phyloP scores from a whole-genome alignment of 2,329 filamentous ascomycete genomes.

The Meredithiella fracta region DNA sequence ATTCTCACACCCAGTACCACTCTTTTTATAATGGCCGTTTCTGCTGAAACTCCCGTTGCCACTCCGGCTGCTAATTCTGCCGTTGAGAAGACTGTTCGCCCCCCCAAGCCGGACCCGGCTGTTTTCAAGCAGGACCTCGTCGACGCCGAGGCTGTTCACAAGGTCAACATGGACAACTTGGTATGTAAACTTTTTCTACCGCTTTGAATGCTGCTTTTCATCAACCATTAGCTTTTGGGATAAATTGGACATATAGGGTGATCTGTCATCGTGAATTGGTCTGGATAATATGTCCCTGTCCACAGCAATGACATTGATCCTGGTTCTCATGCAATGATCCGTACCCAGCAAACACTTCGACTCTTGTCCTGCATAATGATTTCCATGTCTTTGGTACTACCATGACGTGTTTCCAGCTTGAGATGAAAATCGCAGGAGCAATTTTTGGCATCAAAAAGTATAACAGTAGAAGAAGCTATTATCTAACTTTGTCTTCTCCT shows the following conservation, averaged over 20 bases:
- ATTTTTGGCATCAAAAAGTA: not conserved
- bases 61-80: slow-evolving; percentile 30
- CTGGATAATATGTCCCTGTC: not conserved
- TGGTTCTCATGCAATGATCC: not conserved
- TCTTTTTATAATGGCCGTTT: slow-evolving; percentile 17
- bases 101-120: slow-evolving; percentile 75
- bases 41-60: slow-evolving; percentile 30
- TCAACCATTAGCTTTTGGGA: not conserved
- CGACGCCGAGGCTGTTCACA: slow-evolving; percentile 74
- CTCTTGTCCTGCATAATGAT: not conserved
- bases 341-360: not conserved
- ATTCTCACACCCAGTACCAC: not conserved
- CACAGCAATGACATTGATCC: slow-evolving; percentile 3
- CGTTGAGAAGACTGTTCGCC: slow-evolving; percentile 29
- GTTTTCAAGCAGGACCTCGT: slow-evolving; percentile 64
- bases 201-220: not conserved
- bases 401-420: not conserved
- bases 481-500: not conserved
- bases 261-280: slow-evolving; percentile 3
- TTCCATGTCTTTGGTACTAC: not conserved
- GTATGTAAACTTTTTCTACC: slow-evolving; percentile 20
- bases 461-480: too few species aligned
- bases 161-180: slow-evolving; percentile 49
- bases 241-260: not conserved
- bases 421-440: not conserved